These are phyloP conservation scores for Baorangia bicolor DNA, from an alignment of 768 basidiomycete species.

Conservation along the genomic window DNA sequence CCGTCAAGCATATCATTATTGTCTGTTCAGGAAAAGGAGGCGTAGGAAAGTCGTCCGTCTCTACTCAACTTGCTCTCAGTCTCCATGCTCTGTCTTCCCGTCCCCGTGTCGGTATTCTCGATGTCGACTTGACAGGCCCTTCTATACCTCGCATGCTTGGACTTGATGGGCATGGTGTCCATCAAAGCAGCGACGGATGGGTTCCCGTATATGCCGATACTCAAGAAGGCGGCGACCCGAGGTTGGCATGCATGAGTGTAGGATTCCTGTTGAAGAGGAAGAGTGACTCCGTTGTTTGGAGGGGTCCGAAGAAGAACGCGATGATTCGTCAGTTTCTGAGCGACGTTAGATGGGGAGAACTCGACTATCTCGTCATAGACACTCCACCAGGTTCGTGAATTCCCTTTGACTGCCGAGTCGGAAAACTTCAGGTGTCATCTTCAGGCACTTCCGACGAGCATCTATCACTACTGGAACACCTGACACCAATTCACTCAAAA, in stretches of 20 bases:
- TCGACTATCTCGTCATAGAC: slow-evolving; percentile 91
- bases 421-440: slow-evolving; percentile 8
- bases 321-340: slow-evolving; percentile 96
- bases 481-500: slow-evolving; percentile 77
- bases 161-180: slow-evolving; percentile 80
- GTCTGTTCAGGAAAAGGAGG: slow-evolving; percentile 97
- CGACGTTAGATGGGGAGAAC: slow-evolving; percentile 92
- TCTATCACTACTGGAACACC: slow-evolving; percentile 90
- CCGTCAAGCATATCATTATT: slow-evolving; percentile 83
- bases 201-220: slow-evolving; percentile 94
- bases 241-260: slow-evolving; percentile 94
- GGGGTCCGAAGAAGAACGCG: slow-evolving; percentile 97
- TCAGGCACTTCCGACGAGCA: slow-evolving; percentile 98
- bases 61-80: slow-evolving; percentile 87
- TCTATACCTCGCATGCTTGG: slow-evolving; percentile 96
- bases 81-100: slow-evolving; percentile 68
- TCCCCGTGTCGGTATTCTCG: slow-evolving; percentile 82
- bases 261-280: slow-evolving; percentile 90
- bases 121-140: slow-evolving; percentile 92
- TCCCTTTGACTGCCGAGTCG: not conserved
- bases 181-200: slow-evolving; percentile 96
- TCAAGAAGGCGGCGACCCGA: slow-evolving; percentile 48
- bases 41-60: slow-evolving; percentile 97
- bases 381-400: slow-evolving; percentile 85
- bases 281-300: slow-evolving; percentile 94